Evolutionary conservation across 176 grass and related monocot genomes (phyloP).

Genomic region (Bolboschoenus planiculmis): DNA sequence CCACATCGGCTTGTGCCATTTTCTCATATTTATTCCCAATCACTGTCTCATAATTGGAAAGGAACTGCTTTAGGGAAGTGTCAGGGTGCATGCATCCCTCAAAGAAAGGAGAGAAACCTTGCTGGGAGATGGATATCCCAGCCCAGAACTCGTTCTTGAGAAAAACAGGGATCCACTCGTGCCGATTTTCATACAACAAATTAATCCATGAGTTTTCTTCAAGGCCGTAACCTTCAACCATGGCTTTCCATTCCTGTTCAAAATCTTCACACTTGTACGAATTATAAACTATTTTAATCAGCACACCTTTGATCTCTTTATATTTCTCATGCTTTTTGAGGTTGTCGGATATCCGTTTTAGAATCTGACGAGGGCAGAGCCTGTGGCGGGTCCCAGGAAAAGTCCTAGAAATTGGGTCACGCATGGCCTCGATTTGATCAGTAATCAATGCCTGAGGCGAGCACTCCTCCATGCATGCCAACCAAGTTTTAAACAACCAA

Average conservation of each 20-base stretch:
- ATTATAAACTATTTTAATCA: conserved; percentile 67
- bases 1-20: conserved; percentile 72
- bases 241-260: conserved; percentile 63
- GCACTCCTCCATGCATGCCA: conserved; percentile 51
- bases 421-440: conserved; percentile 67
- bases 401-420: conserved; percentile 55
- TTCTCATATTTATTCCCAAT: conserved; percentile 91
- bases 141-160: conserved; percentile 89
- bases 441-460: conserved; percentile 58
- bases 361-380: conserved; percentile 65
- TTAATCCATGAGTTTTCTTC: conserved; percentile 74
- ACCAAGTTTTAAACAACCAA: conserved; percentile 88
- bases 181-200: conserved; percentile 67
- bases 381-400: conserved; percentile 60
- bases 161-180: conserved; percentile 70
- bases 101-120: conserved; percentile 64
- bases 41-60: conserved; percentile 79
- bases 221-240: conserved; percentile 61
- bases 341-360: conserved; percentile 73
- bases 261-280: conserved; percentile 62
- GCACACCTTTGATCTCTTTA: conserved; percentile 66
- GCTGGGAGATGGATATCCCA: conserved; percentile 68
- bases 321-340: conserved; percentile 64
- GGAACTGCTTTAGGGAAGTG: conserved; percentile 94
- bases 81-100: conserved; percentile 89